These are phyloP conservation scores for Oryza coarctata DNA, from an alignment of 176 grass and related monocot species.

Conservation along the genomic window DNA sequence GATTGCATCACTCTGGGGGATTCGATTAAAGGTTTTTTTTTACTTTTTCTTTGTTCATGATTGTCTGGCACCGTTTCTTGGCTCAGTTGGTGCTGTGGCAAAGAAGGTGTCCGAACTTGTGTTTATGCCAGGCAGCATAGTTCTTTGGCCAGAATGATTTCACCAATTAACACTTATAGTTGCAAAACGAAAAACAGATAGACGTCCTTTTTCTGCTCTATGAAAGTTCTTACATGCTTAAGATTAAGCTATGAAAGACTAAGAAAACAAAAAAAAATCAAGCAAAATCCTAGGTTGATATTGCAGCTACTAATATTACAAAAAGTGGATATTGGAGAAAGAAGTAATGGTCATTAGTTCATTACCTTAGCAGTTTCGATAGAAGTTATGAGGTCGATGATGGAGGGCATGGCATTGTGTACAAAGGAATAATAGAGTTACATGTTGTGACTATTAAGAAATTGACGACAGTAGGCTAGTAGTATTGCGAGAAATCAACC, in stretches of 20 bases:
- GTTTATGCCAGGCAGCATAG: too few species aligned
- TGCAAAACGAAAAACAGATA: too few species aligned
- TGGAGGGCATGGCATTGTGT: constrained; percentile 49
- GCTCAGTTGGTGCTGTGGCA: too few species aligned
- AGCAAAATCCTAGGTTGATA: constrained; percentile 51
- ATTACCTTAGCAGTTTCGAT: constrained; percentile 54
- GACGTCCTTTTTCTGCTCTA: too few species aligned
- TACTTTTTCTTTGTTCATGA: too few species aligned
- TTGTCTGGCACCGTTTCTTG: too few species aligned
- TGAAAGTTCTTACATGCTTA: too few species aligned
- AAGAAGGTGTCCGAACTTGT: too few species aligned
- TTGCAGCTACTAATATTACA: constrained; percentile 45
- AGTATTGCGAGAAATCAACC: constrained; percentile 39
- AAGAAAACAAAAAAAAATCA: constrained; percentile 45
- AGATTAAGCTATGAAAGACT: constrained; percentile 23
- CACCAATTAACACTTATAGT: too few species aligned
- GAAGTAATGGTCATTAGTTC: constrained; percentile 44
- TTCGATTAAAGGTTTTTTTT: too few species aligned
- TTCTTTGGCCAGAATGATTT: too few species aligned
- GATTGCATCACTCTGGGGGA: too few species aligned
- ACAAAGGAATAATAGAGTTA: constrained; percentile 51
- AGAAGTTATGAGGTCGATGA: constrained; percentile 25
- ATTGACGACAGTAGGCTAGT: constrained; percentile 48
- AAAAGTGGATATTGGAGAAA: constrained; percentile 44
- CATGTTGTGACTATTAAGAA: constrained; percentile 59